phyloP scores from a whole-genome alignment of 1,284 basidiomycete species.

The Tylopilus sp. region DNA sequence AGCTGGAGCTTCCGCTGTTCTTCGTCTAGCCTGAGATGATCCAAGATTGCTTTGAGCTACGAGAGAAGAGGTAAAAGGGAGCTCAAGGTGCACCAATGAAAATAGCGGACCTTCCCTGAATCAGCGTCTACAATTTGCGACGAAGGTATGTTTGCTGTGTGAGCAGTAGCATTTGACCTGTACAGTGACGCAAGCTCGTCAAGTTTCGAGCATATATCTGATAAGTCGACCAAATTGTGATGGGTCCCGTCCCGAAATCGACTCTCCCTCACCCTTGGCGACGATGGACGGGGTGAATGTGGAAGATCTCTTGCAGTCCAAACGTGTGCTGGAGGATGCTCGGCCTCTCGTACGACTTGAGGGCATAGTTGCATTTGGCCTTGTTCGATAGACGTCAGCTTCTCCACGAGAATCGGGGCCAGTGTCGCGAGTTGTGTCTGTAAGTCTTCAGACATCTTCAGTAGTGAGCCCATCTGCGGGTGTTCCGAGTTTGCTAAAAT shows the following conservation, averaged over 20 bases:
- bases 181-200: slow-evolving; percentile 28
- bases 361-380: slow-evolving; percentile 18
- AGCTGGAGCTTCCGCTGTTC: slow-evolving; percentile 45
- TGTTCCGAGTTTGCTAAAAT: slow-evolving; percentile 14
- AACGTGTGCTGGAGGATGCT: background rate
- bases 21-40: slow-evolving; percentile 44
- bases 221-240: slow-evolving; percentile 13
- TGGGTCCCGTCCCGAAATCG: background rate
- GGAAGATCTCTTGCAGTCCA: slow-evolving; percentile 7
- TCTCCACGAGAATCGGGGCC: slow-evolving; percentile 25
- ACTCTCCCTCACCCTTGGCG: background rate
- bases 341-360: slow-evolving; percentile 8
- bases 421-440: slow-evolving; percentile 17
- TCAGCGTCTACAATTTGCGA: slow-evolving; percentile 5
- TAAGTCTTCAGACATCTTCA: slow-evolving; percentile 27
- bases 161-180: slow-evolving; percentile 10
- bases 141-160: slow-evolving; percentile 3
- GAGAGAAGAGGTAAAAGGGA: background rate
- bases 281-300: slow-evolving; percentile 1
- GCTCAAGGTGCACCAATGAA: background rate
- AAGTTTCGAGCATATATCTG: slow-evolving; percentile 27
- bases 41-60: slow-evolving; percentile 44
- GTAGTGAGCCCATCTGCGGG: slow-evolving; percentile 19
- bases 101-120: slow-evolving; percentile 24
- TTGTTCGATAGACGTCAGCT: slow-evolving; percentile 27